These are phyloP conservation scores for Aspergillus niger DNA, from an alignment of 2,329 filamentous ascomycete species.

Conservation along the genomic window DNA sequence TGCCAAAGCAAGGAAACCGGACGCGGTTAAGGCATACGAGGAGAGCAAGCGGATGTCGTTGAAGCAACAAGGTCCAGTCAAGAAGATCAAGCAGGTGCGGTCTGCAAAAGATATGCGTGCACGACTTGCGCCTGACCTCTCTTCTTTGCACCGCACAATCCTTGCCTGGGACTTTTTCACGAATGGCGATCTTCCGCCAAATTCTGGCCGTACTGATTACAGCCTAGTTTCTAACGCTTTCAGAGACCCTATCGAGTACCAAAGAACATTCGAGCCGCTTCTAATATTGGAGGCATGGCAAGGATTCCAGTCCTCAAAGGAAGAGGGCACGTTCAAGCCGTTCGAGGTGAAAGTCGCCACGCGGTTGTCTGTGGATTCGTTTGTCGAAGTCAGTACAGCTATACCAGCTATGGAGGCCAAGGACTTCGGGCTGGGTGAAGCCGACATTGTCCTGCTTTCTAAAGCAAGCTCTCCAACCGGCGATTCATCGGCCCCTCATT, in stretches of 20 bases:
- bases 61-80: constrained; percentile 71
- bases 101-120: constrained; percentile 94
- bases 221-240: constrained; percentile 77
- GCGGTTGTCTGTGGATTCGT: constrained; percentile 87
- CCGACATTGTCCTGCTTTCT: constrained; percentile 86
- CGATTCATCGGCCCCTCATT: constrained; percentile 69
- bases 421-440: constrained; percentile 74
- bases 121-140: constrained; percentile 84
- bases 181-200: constrained; percentile 79
- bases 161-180: constrained; percentile 96
- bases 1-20: constrained; percentile 41
- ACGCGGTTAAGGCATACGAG: constrained; percentile 49
- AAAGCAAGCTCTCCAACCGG: constrained; percentile 70
- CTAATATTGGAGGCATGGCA: constrained; percentile 95
- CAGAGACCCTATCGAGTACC: constrained; percentile 73
- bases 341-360: constrained; percentile 88
- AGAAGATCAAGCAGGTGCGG: constrained; percentile 77
- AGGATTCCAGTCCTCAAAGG: constrained; percentile 83
- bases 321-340: constrained; percentile 76
- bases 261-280: constrained; percentile 85
- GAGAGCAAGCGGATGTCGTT: constrained; percentile 51
- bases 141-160: constrained; percentile 79
- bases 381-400: constrained; percentile 84
- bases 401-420: constrained; percentile 71
- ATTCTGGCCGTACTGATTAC: constrained; percentile 68